Conservation (phyloP, 2,329 filamentous ascomycete species). For the Chrysosporium keratinophilum region DNA sequence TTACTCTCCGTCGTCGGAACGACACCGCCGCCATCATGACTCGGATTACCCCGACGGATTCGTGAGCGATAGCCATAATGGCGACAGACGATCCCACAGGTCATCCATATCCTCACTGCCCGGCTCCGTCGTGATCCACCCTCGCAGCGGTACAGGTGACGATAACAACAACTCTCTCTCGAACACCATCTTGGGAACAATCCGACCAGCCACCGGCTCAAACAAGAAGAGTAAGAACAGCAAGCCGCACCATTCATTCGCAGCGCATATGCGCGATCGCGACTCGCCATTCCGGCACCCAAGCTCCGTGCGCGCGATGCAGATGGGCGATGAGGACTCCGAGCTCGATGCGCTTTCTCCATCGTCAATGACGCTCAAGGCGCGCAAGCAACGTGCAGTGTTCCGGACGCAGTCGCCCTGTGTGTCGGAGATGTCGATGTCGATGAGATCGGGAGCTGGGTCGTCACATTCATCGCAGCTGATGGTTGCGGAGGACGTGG, state of each 20-base stretch:
- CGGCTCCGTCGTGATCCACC: slow-evolving; percentile 29
- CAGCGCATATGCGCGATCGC: slow-evolving; percentile 26
- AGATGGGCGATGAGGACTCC: slow-evolving; percentile 31
- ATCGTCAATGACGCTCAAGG: slow-evolving; percentile 23
- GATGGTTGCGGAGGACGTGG: slow-evolving; percentile 11
- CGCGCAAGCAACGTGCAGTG: background rate
- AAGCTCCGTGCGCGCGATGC: slow-evolving; percentile 35
- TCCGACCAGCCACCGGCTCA: background rate
- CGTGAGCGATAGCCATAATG: background rate
- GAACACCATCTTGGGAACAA: background rate
- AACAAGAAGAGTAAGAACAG: slow-evolving; percentile 19
- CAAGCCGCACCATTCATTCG: slow-evolving; percentile 15
- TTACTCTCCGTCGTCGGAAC: background rate
- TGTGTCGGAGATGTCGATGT: slow-evolving; percentile 25
- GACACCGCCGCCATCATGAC: background rate
- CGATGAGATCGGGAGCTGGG: slow-evolving; percentile 26
- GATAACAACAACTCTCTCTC: no score
- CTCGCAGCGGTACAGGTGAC: slow-evolving; percentile 13
- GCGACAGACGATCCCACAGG: slow-evolving; percentile 10
- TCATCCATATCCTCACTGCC: slow-evolving; percentile 36
- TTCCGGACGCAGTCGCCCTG: slow-evolving; percentile 16
- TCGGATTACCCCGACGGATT: background rate
- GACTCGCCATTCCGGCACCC: slow-evolving; percentile 35
- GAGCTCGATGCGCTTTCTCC: slow-evolving; percentile 33
- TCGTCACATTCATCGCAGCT: slow-evolving; percentile 17